Evolutionary conservation across 108 stramenopile species (phyloP).

Genomic region (Poteriospumella lacustris): DNA sequence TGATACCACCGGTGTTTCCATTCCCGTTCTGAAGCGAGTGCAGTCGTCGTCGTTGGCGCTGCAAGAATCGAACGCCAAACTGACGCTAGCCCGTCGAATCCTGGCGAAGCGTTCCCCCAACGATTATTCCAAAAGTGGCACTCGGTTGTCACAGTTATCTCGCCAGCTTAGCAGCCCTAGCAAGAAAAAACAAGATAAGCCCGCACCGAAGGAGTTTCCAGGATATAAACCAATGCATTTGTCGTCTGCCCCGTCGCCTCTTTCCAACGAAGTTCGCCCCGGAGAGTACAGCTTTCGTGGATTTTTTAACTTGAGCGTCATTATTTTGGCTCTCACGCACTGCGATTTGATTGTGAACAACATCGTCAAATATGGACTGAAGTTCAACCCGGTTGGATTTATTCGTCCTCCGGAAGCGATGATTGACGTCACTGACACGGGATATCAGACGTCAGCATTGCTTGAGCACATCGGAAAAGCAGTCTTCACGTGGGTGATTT

Average conservation of each 20-base stretch:
- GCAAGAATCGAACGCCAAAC: background rate
- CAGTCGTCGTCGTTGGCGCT: background rate
- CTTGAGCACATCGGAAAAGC: background rate
- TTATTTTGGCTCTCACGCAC: slow-evolving; percentile 19
- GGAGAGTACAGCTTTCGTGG: slow-evolving; percentile 18
- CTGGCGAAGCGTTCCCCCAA: background rate
- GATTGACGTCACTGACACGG: background rate
- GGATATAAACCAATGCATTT: slow-evolving; percentile 27
- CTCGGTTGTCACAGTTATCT: background rate
- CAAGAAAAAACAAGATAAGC: background rate
- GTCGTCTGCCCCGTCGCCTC: background rate
- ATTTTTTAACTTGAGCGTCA: slow-evolving; percentile 20
- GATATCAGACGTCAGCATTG: background rate
- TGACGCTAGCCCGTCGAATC: background rate
- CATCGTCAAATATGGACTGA: slow-evolving; percentile 14
- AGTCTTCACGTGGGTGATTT: background rate
- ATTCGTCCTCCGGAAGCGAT: background rate
- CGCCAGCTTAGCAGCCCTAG: background rate
- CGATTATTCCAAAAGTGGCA: background rate
- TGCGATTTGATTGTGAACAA: slow-evolving; percentile 17
- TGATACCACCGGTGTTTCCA: background rate
- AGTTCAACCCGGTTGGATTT: background rate
- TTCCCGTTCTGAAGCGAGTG: slow-evolving; percentile 2
- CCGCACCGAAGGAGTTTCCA: slow-evolving; percentile 9
- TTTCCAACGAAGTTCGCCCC: background rate